Evolutionary conservation across 2,329 filamentous ascomycete species (phyloP), one percentile per base, ranked within the genome.

Genomic region (Fusarium camptoceras): DNA sequence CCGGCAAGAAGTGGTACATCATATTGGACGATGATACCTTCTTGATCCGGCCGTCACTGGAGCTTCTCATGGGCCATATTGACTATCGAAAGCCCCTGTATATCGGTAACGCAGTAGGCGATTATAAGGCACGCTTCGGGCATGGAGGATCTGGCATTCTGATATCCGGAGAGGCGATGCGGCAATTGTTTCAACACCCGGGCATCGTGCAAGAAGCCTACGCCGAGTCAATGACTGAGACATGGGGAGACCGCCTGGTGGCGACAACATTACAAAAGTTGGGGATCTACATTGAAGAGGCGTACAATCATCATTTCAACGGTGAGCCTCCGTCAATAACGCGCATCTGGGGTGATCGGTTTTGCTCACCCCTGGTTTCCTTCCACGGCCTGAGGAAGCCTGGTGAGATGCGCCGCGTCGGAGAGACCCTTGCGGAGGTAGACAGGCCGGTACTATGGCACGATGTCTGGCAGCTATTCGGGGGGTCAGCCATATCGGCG

Each of bases 1-100:
- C 86, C 1, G 75, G 80, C 64, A 88, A 88, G 78, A 86, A 87
- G 73, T 88, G 87, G 87, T 88, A 88, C 72, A 75, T 88, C 65
- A 83, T 88, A 67, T 76, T 87, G 16, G 86, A 88, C 75, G 87
- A 88, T 75, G 86, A 89, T 73, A 88, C 85, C 1, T 88, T 84
- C 72, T 74, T 88, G 46, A 80, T 88, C 46, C 81, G 81, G 54
- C 79, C 83, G 5, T 86, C 86, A 15, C 76, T 88, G 28, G 77
- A 79, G 43, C 75, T 83, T 3, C 76, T 88, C 15, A 78, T 88
- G 16, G 79, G 80, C 20, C 85, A 86, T 59, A 76, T 88, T 61
- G 80, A 88, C 74, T 79, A 82, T 3, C 70, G 78, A 8, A 76
- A 79, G 54, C 81, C 84, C 16, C 80, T 85, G 43, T 88, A 88